Conservation (phyloP, 169 alveolate species). For the Plasmodium falciparum region DNA sequence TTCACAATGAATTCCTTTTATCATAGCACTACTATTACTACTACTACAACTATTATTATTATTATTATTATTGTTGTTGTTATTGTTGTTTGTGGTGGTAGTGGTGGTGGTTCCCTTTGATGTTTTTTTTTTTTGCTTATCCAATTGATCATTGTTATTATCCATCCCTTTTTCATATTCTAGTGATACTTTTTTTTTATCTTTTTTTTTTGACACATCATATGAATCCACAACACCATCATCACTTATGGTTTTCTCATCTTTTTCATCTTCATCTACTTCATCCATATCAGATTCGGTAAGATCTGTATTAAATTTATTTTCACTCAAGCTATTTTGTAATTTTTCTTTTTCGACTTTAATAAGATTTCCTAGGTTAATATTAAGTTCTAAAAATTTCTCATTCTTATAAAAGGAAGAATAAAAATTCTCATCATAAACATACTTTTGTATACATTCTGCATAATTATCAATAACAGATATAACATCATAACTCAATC, state of each 20-base stretch:
- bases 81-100: too few species aligned
- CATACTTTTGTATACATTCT: conserved; percentile 65
- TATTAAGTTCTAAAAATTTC: conserved; percentile 16
- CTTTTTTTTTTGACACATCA: too few species aligned
- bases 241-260: not conserved
- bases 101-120: not conserved
- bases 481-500: conserved; percentile 11
- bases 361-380: conserved; percentile 48
- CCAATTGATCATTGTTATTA: too few species aligned
- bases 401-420: conserved; percentile 41
- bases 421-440: conserved; percentile 40
- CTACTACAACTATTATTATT: not conserved
- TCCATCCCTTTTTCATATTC: too few species aligned
- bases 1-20: too few species aligned
- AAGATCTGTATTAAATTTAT: not conserved
- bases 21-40: not conserved
- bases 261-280: not conserved
- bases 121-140: not conserved
- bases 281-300: conserved; percentile 24
- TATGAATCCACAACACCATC: not conserved
- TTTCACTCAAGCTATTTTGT: not conserved
- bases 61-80: not conserved
- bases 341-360: conserved; percentile 50
- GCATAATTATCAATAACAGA: conserved; percentile 60
- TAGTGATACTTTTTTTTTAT: too few species aligned